These are phyloP conservation scores for Plasmodium gaboni DNA, from an alignment of 169 alveolate species.

Conservation along the genomic window DNA sequence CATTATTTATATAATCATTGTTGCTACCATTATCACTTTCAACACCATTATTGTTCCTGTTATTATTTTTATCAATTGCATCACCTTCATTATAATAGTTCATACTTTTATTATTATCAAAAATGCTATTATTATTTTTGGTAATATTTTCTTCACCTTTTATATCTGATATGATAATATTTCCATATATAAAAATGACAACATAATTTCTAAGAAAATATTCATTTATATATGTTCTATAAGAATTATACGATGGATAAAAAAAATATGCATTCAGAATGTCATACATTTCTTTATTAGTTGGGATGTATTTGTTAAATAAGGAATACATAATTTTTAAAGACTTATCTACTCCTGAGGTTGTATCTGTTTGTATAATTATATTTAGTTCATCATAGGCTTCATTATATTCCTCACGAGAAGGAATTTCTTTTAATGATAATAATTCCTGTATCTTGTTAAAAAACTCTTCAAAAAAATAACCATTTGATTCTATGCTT, in stretches of 20 bases:
- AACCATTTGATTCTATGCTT: conserved; percentile 47
- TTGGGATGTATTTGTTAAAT: conserved; percentile 60
- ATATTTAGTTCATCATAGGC: conserved; percentile 63
- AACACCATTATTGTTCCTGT: not conserved
- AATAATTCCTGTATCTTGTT: conserved; percentile 34
- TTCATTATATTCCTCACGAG: conserved; percentile 58
- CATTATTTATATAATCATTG: not conserved
- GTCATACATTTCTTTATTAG: conserved; percentile 57
- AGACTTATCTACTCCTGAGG: conserved; percentile 27
- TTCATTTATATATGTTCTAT: conserved; percentile 29
- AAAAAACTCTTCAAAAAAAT: conserved; percentile 47
- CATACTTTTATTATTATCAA: conserved; percentile 1
- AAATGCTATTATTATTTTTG: conserved; percentile 8
- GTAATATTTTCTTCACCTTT: conserved; percentile 16
- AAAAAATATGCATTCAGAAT: conserved; percentile 49
- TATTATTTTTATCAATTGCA: not conserved
- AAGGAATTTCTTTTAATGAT: conserved; percentile 39
- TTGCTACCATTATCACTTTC: not conserved
- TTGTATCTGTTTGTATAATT: conserved; percentile 13
- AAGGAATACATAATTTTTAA: conserved; percentile 61
- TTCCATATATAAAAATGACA: conserved; percentile 68
- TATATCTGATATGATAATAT: conserved; percentile 19
- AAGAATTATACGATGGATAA: conserved; percentile 66
- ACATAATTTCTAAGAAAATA: conserved; percentile 65
- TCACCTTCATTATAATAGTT: not conserved